These are phyloP conservation scores for Mycena amicta DNA, from an alignment of 768 basidiomycete species.

Conservation along the genomic window DNA sequence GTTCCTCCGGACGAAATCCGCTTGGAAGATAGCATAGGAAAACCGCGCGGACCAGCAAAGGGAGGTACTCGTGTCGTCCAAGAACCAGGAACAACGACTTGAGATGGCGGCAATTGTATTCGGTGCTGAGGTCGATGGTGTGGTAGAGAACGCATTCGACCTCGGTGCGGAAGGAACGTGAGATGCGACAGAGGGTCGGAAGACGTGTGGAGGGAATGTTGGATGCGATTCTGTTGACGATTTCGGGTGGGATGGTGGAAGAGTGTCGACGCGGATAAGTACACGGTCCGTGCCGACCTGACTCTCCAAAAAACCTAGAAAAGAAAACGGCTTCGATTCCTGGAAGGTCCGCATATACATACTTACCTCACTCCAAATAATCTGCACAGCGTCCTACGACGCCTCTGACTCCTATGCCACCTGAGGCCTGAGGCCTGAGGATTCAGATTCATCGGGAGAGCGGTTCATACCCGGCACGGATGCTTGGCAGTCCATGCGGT, in stretches of 20 bases:
- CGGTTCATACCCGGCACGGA: no score
- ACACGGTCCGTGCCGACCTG: no score
- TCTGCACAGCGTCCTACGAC: no score
- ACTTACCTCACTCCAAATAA: no score
- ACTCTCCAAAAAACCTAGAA: no score
- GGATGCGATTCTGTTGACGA: slow-evolving; percentile 26
- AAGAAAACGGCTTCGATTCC: no score
- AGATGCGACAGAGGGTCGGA: slow-evolving; percentile 25
- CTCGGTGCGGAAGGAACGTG: slow-evolving; percentile 26
- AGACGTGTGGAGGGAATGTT: slow-evolving; percentile 10
- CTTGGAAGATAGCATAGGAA: background rate
- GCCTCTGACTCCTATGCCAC: no score
- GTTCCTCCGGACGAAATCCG: background rate
- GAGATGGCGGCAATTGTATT: slow-evolving; percentile 15
- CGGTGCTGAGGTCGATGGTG: slow-evolving; percentile 14
- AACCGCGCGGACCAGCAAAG: background rate
- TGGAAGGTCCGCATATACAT: no score
- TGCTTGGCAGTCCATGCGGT: no score
- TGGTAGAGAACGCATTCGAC: slow-evolving; percentile 28
- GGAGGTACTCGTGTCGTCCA: background rate
- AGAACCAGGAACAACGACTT: slow-evolving; percentile 25
- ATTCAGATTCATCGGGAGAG: no score
- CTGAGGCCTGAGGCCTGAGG: no score
- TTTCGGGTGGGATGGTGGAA: slow-evolving; percentile 29
- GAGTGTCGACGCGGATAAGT: no score